Evolutionary conservation across 2,329 filamentous ascomycete species (phyloP).

Genomic region (Paraphaeosphaeria sporulosa): DNA sequence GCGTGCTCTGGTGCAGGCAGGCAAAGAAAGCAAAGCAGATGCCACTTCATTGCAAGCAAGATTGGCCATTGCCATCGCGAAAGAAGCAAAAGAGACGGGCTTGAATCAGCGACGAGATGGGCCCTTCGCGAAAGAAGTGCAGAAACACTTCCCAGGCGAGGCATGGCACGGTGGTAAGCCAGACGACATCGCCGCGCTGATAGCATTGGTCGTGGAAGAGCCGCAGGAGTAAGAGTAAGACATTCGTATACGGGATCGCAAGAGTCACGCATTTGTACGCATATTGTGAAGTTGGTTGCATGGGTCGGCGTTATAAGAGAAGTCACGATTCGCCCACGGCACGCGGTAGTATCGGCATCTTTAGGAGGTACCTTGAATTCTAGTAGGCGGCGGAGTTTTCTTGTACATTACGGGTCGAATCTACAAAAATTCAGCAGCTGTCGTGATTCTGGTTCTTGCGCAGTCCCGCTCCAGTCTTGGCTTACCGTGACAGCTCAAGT

Average conservation of each 20-base stretch:
- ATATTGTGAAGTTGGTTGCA: constrained; percentile 31
- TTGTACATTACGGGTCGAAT: neutral
- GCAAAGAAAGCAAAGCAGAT: constrained; percentile 51
- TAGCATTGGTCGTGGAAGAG: constrained; percentile 58
- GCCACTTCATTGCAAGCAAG: constrained; percentile 73
- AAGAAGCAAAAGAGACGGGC: constrained; percentile 85
- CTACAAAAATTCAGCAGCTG: too few relatives aligned
- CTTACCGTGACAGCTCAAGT: neutral
- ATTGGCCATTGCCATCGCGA: constrained; percentile 79
- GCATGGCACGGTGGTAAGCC: constrained; percentile 91
- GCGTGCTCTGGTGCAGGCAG: constrained; percentile 59
- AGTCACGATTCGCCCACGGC: neutral
- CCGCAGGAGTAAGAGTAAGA: constrained; percentile 14
- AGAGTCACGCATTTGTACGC: constrained; percentile 22
- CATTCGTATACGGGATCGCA: constrained; percentile 3
- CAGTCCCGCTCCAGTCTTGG: neutral
- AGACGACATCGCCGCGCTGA: constrained; percentile 91
- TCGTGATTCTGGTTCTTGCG: neutral
- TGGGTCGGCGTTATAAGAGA: constrained; percentile 34
- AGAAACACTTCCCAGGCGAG: constrained; percentile 84
- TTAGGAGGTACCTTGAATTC: neutral
- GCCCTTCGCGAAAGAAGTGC: constrained; percentile 93
- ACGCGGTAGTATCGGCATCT: constrained; percentile 16
- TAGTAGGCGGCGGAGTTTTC: neutral
- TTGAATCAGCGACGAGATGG: constrained; percentile 82